Percentiles rank a stretch among this genome's conserved stretches.
phyloP scores from a whole-genome alignment of 768 basidiomycete species.

The Paxillus ammoniavirescens region DNA sequence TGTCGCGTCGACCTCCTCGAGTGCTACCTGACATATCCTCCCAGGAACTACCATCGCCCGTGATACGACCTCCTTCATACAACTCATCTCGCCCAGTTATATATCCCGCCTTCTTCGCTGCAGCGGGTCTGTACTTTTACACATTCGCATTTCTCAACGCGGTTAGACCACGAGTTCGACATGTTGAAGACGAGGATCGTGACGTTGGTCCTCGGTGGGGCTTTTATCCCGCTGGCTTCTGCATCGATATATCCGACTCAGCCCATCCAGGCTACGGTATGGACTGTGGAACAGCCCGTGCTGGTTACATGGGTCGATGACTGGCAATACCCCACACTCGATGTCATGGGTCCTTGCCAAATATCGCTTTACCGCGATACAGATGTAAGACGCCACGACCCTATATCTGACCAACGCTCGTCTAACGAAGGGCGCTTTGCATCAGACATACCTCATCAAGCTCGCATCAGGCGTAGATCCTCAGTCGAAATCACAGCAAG shows the following conservation, averaged over 20 bases:
- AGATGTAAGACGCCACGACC: constrained; percentile 30
- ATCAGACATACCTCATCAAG: constrained; percentile 40
- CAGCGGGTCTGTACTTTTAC: constrained; percentile 29
- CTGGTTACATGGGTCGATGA: constrained; percentile 54
- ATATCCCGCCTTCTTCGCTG: constrained; percentile 3
- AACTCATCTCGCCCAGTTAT: constrained; percentile 1
- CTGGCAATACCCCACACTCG: constrained; percentile 36
- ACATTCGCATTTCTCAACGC: not conserved
- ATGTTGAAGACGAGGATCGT: not conserved
- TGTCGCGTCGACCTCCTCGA: constrained; percentile 12
- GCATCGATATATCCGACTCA: constrained; percentile 51
- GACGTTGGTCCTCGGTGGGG: not conserved
- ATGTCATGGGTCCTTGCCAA: constrained; percentile 39
- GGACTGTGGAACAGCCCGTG: constrained; percentile 41
- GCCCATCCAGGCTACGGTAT: constrained; percentile 46
- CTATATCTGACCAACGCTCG: not conserved
- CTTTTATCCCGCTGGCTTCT: constrained; percentile 12
- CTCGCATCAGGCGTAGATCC: constrained; percentile 48
- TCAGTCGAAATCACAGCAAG: constrained; percentile 12
- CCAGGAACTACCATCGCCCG: not conserved
- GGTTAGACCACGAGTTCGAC: constrained; percentile 6
- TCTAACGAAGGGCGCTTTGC: not conserved
- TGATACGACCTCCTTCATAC: not conserved
- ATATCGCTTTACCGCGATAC: constrained; percentile 47
- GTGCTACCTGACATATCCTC: not conserved